Evolutionary conservation across 495 filamentous ascomycete genomes (phyloP).

Genomic region (Aspergillus sparsus): DNA sequence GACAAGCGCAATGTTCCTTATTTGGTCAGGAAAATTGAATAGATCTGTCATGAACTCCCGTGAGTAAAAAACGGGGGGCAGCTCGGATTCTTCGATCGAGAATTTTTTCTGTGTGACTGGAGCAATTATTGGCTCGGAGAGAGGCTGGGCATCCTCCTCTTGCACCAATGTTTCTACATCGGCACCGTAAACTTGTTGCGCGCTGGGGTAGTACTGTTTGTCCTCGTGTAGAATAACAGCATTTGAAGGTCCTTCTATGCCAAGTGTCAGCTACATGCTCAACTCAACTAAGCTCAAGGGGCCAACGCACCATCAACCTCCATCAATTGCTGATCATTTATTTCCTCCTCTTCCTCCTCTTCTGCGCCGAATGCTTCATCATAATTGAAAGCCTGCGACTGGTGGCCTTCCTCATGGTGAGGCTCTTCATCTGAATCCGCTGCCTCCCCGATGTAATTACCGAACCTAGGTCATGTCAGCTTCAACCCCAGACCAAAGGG

Average conservation of each 20-base stretch:
- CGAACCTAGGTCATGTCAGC: conserved; percentile 63
- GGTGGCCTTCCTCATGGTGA: conserved; percentile 63
- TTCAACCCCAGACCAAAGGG: conserved; percentile 16
- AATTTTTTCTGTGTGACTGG: conserved; percentile 95
- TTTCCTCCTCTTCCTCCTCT: conserved; percentile 57
- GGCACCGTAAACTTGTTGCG: conserved; percentile 88
- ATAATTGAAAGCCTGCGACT: conserved; percentile 73
- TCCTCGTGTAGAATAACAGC: conserved; percentile 97
- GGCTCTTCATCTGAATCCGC: conserved; percentile 87
- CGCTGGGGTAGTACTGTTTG: conserved; percentile 98
- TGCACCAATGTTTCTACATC: conserved; percentile 95
- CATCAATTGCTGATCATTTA: conserved; percentile 82
- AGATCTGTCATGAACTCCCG: conserved; percentile 93
- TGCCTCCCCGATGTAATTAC: conserved; percentile 92
- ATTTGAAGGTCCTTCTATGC: conserved; percentile 88
- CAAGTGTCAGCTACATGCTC: conserved; percentile 16
- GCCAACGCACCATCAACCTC: conserved; percentile 73
- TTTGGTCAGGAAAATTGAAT: conserved; percentile 93
- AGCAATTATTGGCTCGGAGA: conserved; percentile 90
- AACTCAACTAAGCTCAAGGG: too few relatives aligned
- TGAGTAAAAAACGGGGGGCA: conserved; percentile 84
- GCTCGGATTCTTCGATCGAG: conserved; percentile 84
- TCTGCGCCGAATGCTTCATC: conserved; percentile 70
- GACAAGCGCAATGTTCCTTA: conserved; percentile 85
- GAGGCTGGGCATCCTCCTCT: conserved; percentile 93